Conservation (phyloP, 179 eudicot genomes). For the Vitellaria paradoxa region DNA sequence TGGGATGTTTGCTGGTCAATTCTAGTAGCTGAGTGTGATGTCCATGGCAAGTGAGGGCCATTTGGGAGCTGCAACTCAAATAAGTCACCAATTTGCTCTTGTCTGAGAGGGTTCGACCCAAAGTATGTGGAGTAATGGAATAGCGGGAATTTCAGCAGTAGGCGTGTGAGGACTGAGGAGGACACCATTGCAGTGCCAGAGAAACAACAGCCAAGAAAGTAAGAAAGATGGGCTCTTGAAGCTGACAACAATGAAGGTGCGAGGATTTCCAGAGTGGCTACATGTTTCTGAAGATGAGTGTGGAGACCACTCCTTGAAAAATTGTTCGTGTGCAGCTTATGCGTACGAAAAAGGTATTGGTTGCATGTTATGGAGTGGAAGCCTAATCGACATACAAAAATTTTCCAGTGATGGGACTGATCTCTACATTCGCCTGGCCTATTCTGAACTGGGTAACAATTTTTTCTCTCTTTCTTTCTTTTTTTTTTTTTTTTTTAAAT, state of each 20-base stretch:
- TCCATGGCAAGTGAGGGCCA: constrained; percentile 41
- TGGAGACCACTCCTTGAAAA: constrained; percentile 25
- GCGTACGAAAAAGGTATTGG: constrained; percentile 34
- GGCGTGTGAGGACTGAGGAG: constrained; percentile 42
- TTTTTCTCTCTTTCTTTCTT: too few relatives aligned
- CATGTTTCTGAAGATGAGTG: constrained; percentile 21
- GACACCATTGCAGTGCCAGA: constrained; percentile 29
- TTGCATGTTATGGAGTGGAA: constrained; percentile 37
- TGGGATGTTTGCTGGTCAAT: constrained; percentile 24
- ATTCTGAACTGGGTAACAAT: constrained; percentile 19
- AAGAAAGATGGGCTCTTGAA: constrained; percentile 37
- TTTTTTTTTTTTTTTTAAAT: too few relatives aligned
- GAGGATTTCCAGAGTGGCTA: constrained; percentile 24
- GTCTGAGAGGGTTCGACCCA: constrained; percentile 47
- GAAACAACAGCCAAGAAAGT: constrained; percentile 6
- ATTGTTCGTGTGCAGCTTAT: constrained; percentile 47
- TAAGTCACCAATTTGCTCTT: constrained; percentile 26
- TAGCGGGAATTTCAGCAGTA: constrained; percentile 36
- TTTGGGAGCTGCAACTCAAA: constrained; percentile 37
- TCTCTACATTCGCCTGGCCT: constrained; percentile 30
- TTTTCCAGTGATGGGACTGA: constrained; percentile 22
- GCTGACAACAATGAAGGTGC: constrained; percentile 32
- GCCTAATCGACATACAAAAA: constrained; percentile 24
- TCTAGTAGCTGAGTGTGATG: constrained; percentile 30
- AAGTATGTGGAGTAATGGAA: constrained; percentile 34